Base-by-base conservation (phyloP, 1,284 basidiomycete species). In the Lentinula novae-zelandiae region DNA sequence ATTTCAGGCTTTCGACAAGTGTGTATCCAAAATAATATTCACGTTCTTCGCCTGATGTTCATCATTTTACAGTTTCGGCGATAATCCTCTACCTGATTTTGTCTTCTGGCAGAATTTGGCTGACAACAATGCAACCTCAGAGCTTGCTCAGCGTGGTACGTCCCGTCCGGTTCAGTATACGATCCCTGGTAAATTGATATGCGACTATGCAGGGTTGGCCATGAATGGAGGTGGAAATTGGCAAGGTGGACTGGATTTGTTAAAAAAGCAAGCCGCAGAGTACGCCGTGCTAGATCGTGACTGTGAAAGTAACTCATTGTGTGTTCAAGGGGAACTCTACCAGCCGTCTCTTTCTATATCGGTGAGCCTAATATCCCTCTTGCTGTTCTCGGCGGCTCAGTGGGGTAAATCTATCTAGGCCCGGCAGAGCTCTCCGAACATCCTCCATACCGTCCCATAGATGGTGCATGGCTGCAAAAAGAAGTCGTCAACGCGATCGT, bases 191-290 rank as follows among this genome's bases (percentile, higher is more conserved):
- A 20, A 15, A 5, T 46, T 48, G 31, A 22, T 8, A 15, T 31
- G 5, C 31, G 27, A 15, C 36, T 39, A 15, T 36, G 13, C 36
- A 61, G 60, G 60, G 1, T 13, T 61, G 34, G 42, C 60, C 7
- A 61, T 61, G 60, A 55, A 55, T 13, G 60, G 60, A 52, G 54
- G 60, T 31, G 60, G 60, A 27, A 61, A 61, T 17, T 61, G 60
- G 60, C 60, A 61, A 61, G 60, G 60, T 12, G 60, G 60, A 3
- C 48, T 61, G 5, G 60, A 61, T 17, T 27, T 56, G 36, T 34
- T 61, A 7, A 61, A 61, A 22, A 54, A 51, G n/a, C 48, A 61
- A 42, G 60, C 60, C 13, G 53, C 60, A 9, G 59, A 54, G 59
- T 60, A 48, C 4, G 59, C 5, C 40, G 27, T 1, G 4, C 12